Conservation (phyloP, 1,139 yeast genomes). For the Taphrina flavorubra region DNA sequence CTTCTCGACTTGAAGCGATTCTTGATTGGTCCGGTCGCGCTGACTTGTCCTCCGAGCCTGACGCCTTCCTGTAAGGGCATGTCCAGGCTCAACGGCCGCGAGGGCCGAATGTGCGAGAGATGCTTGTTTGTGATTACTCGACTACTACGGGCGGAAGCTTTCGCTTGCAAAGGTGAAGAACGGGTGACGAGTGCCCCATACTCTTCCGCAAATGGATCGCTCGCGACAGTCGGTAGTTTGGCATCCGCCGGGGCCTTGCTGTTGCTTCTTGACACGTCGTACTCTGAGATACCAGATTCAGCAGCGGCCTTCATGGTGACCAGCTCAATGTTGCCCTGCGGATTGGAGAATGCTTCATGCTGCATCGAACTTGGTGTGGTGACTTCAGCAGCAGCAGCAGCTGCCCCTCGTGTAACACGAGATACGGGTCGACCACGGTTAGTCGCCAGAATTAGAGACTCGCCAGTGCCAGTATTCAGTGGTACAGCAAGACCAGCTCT, state of each 20-base stretch:
- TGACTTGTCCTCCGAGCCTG: conserved; percentile 3
- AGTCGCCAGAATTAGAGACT: conserved; percentile 36
- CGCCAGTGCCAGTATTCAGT: conserved; percentile 28
- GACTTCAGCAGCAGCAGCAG: not conserved
- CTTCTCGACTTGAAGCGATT: conserved; percentile 28
- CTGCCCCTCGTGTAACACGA: not conserved
- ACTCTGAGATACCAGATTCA: conserved; percentile 4
- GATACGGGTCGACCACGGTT: conserved; percentile 30
- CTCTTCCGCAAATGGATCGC: conserved; percentile 22
- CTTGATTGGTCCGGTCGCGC: conserved; percentile 4
- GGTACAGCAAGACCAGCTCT: conserved; percentile 40
- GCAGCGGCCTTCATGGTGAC: not conserved
- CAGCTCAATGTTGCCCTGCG: conserved; percentile 12
- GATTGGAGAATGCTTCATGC: not conserved
- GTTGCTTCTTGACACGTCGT: conserved; percentile 18
- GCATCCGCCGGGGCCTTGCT: conserved; percentile 26
- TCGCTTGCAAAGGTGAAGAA: conserved; percentile 1
- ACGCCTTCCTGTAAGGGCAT: conserved; percentile 1
- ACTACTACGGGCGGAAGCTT: not conserved
- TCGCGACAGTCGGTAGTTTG: not conserved
- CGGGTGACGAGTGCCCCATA: conserved; percentile 3
- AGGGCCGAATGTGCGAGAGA: conserved; percentile 6
- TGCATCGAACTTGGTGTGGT: not conserved
- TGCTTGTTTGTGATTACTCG: conserved; percentile 20
- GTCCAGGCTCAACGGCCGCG: conserved; percentile 18